These are phyloP conservation scores for Phytophthora sojae DNA, from an alignment of 352 stramenopile species.

Conservation along the genomic window DNA sequence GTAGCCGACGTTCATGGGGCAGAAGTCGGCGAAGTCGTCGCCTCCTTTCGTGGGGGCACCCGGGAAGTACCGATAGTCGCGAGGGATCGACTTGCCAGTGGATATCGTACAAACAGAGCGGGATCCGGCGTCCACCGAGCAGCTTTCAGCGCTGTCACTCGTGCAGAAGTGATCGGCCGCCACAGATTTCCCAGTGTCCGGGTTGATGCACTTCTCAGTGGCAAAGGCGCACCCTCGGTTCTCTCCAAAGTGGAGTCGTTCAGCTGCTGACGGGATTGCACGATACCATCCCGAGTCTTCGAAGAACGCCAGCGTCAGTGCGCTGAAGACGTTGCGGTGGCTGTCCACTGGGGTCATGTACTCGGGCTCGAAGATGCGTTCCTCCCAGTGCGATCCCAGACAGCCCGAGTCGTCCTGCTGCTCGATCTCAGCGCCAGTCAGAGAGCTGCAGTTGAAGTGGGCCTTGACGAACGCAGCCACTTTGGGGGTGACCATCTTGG, in stretches of 20 bases:
- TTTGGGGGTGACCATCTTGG: conserved; percentile 75
- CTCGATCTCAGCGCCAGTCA: conserved; percentile 80
- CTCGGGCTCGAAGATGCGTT: conserved; percentile 84
- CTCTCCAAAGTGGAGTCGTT: conserved; percentile 75
- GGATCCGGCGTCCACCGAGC: conserved; percentile 75
- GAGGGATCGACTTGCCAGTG: conserved; percentile 50
- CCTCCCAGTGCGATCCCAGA: conserved; percentile 85
- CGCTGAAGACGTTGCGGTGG: conserved; percentile 77
- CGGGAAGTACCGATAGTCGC: conserved; percentile 72
- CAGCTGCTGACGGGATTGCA: conserved; percentile 52
- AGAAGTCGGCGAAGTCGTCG: conserved; percentile 78
- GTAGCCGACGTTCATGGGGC: conserved; percentile 80
- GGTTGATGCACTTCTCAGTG: conserved; percentile 73
- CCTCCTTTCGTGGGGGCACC: conserved; percentile 53
- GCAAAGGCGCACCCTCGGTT: conserved; percentile 73
- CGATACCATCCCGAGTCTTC: conserved; percentile 88
- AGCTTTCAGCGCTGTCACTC: conserved; percentile 62
- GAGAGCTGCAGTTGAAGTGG: conserved; percentile 71
- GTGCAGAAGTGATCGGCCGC: conserved; percentile 76
- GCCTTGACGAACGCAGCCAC: conserved; percentile 63
- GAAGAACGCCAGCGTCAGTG: conserved; percentile 82
- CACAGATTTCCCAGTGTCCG: conserved; percentile 46
- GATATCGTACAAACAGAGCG: conserved; percentile 72
- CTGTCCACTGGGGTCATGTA: conserved; percentile 85
- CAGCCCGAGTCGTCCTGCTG: conserved; percentile 74